Percentiles rank a stretch among this genome's conserved stretches.
Conservation (phyloP, 2,329 filamentous ascomycete species). For the Talaromyces albobiverticillius region DNA sequence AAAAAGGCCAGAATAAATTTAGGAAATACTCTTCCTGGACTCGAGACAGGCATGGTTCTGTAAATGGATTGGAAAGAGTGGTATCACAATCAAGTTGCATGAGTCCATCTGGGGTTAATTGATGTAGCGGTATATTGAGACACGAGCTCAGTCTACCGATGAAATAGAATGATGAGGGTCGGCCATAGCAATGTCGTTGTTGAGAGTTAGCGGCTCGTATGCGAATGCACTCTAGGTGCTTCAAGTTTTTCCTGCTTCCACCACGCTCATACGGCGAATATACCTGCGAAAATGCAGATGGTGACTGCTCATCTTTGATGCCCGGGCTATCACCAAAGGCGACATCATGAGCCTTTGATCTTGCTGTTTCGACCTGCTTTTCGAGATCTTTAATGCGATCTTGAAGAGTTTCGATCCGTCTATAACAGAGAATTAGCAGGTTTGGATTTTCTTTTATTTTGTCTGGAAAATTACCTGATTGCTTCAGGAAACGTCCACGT, state of each 20-base stretch:
- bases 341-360: neutral
- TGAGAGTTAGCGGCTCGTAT: neutral
- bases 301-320: neutral
- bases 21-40: slow-evolving; percentile 14
- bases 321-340: neutral
- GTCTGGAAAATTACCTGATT: neutral
- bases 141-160: slow-evolving; percentile 10
- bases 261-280: neutral
- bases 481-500: slow-evolving; percentile 6
- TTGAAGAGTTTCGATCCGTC: slow-evolving; percentile 6
- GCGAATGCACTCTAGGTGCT: slow-evolving; percentile 8
- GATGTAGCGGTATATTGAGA: neutral
- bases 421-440: neutral
- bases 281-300: neutral
- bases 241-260: neutral
- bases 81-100: slow-evolving; percentile 7
- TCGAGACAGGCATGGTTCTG: slow-evolving; percentile 7
- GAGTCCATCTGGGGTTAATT: neutral
- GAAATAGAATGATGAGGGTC: slow-evolving; percentile 11
- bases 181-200: slow-evolving; percentile 10
- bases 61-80: neutral
- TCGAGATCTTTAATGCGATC: slow-evolving; percentile 11
- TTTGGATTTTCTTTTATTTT: neutral
- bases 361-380: slow-evolving; percentile 1
- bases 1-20: slow-evolving; percentile 5